Percentiles rank a stretch among this genome's conserved stretches.
phyloP scores from a whole-genome alignment of 768 basidiomycete genomes.

The Lactarius sanguifluus region DNA sequence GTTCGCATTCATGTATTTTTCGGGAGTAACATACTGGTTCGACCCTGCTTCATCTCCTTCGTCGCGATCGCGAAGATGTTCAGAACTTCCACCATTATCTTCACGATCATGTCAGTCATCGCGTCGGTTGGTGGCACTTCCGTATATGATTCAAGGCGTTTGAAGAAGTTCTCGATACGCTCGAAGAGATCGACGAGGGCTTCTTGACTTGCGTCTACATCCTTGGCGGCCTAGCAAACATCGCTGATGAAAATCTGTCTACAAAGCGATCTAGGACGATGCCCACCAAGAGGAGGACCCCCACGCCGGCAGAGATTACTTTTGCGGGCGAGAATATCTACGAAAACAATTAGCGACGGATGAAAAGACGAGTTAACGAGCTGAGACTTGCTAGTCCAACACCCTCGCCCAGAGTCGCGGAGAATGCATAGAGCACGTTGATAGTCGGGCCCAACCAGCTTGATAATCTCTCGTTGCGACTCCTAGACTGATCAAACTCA shows the following conservation, averaged over 20 bases:
- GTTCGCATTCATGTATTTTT: background rate
- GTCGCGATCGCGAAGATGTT: background rate
- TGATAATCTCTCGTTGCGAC: too few relatives aligned
- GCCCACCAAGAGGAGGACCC: background rate
- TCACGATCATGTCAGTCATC: background rate
- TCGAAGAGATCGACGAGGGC: background rate
- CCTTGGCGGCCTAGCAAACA: background rate
- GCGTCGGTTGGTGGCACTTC: background rate
- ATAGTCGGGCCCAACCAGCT: too few relatives aligned
- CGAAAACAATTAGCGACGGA: background rate
- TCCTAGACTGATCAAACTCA: too few relatives aligned
- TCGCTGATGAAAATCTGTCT: background rate
- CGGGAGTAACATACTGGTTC: background rate
- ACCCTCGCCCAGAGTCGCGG: background rate
- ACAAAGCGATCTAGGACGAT: background rate
- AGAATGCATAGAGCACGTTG: background rate
- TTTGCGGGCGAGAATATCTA: background rate
- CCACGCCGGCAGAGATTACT: background rate
- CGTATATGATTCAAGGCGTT: background rate
- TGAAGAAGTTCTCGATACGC: background rate
- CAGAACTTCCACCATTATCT: background rate
- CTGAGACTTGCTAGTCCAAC: background rate
- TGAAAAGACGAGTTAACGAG: background rate
- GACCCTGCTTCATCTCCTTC: constrained; percentile 1
- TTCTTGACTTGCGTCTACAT: background rate